Evolutionary conservation across 2,329 filamentous ascomycete genomes (phyloP).

Genomic region (Cytospora schulzeri): DNA sequence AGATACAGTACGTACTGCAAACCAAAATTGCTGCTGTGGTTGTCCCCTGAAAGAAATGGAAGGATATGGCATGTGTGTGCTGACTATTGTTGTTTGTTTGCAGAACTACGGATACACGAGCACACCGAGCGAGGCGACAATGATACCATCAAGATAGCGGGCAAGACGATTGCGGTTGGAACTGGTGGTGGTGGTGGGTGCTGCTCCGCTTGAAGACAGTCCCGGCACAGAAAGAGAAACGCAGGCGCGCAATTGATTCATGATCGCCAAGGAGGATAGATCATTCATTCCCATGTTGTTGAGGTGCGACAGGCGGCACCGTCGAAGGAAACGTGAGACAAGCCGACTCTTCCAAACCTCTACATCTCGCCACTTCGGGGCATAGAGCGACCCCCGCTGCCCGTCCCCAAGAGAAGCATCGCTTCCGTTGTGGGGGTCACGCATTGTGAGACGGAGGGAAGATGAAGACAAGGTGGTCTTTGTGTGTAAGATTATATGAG

Average conservation of each 20-base stretch:
- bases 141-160: constrained; percentile 75
- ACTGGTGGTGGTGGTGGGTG: constrained; percentile 33
- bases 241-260: neutral
- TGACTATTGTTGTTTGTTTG: neutral
- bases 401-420: neutral
- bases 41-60: neutral
- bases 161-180: constrained; percentile 37
- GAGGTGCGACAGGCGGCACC: neutral
- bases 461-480: neutral
- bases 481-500: constrained; percentile 23
- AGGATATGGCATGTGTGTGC: neutral
- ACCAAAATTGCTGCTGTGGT: neutral
- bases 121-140: constrained; percentile 92
- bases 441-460: neutral
- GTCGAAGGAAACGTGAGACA: neutral
- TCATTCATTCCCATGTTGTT: neutral
- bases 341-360: neutral
- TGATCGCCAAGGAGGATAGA: neutral
- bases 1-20: constrained; percentile 63
- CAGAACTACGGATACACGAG: constrained; percentile 86
- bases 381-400: neutral
- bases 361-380: neutral
- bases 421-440: too few species aligned
- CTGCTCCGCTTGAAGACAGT: constrained; percentile 19
- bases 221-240: neutral